Conservation (phyloP, 495 filamentous ascomycete species). For the Polyplosphaeria fusca region DNA sequence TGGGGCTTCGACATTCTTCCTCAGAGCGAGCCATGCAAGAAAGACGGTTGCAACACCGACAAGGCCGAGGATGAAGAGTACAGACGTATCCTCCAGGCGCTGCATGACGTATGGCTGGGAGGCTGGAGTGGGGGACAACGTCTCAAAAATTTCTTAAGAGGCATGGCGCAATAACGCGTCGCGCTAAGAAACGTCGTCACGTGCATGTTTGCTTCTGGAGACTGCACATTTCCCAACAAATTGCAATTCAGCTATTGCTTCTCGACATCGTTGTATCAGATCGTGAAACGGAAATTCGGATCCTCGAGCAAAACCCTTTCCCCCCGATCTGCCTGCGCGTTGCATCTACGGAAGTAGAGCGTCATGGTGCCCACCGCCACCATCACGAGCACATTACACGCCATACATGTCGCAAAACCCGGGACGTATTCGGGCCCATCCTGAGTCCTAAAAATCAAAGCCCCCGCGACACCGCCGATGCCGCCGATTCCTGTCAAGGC, state of each 20-base stretch:
- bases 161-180: too few species aligned
- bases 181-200: too few species aligned
- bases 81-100: slow-evolving; percentile 1
- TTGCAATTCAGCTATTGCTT: too few species aligned
- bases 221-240: too few species aligned
- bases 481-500: slow-evolving; percentile 34
- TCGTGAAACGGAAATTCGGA: background rate
- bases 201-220: too few species aligned
- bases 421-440: slow-evolving; percentile 20
- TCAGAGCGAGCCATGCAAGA: slow-evolving; percentile 9
- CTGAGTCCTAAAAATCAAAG: slow-evolving; percentile 12
- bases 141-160: too few species aligned
- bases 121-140: too few species aligned
- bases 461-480: slow-evolving; percentile 21
- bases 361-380: background rate
- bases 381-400: slow-evolving; percentile 4
- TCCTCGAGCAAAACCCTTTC: background rate
- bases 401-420: slow-evolving; percentile 11
- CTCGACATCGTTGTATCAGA: background rate
- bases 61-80: slow-evolving; percentile 2
- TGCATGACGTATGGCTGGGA: too few species aligned
- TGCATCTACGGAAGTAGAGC: background rate
- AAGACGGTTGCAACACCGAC: slow-evolving; percentile 7
- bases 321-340: background rate
- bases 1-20: slow-evolving; percentile 45